Evolutionary conservation across 768 basidiomycete species (phyloP).

Genomic region (Xerocomus spinulosus): DNA sequence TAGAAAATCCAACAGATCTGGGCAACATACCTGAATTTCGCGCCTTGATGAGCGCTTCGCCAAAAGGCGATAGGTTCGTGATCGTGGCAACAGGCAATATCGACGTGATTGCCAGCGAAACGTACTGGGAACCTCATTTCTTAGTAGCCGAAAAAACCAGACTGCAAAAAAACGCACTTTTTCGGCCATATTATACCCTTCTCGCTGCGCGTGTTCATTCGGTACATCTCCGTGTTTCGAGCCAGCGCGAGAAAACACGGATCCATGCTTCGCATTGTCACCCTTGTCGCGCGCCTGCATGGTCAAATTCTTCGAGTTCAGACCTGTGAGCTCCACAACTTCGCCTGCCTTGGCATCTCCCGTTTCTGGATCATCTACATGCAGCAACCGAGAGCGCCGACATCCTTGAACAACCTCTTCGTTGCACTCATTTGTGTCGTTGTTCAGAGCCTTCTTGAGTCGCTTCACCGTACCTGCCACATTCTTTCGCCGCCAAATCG

Average conservation of each 20-base stretch:
- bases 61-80: constrained; percentile 20
- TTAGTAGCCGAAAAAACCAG: background rate
- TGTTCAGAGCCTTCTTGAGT: constrained; percentile 2
- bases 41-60: constrained; percentile 18
- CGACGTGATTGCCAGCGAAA: constrained; percentile 26
- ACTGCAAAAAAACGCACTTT: constrained; percentile 8
- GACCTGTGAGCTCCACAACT: background rate
- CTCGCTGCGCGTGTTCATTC: constrained; percentile 9
- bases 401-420: background rate
- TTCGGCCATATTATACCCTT: constrained; percentile 29
- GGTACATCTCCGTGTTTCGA: constrained; percentile 16
- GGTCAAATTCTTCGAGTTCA: background rate
- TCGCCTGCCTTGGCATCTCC: background rate
- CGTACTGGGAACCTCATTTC: constrained; percentile 10
- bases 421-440: background rate
- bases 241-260: constrained; percentile 15
- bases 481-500: constrained; percentile 15
- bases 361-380: background rate
- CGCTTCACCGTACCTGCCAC: constrained; percentile 12
- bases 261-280: constrained; percentile 31
- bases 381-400: background rate
- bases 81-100: constrained; percentile 20
- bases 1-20: background rate
- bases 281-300: constrained; percentile 8
- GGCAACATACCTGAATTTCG: constrained; percentile 16